Conservation (phyloP, 768 basidiomycete genomes). For the Boletus rubroflammeus region DNA sequence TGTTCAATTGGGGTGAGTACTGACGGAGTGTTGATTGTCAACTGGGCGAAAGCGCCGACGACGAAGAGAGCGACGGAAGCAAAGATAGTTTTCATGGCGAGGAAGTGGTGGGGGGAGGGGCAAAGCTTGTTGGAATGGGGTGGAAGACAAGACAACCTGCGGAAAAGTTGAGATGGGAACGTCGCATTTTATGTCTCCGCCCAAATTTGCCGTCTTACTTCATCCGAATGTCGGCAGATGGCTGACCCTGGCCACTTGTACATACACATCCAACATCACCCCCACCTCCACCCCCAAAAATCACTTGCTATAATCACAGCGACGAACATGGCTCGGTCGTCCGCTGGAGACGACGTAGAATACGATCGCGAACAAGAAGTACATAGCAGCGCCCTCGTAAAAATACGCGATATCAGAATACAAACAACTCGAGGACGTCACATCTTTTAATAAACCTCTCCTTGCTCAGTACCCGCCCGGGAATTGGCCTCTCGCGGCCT, state of each 20-base stretch:
- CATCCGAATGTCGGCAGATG: conserved; percentile 1
- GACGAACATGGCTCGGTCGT: neutral
- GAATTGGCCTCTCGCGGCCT: neutral
- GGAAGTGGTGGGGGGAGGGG: conserved; percentile 12
- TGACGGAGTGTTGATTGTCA: conserved; percentile 71
- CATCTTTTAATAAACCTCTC: conserved; percentile 2
- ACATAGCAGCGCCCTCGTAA: conserved; percentile 1
- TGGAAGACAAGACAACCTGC: conserved; percentile 10
- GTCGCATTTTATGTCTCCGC: conserved; percentile 33
- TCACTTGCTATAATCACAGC: conserved; percentile 15
- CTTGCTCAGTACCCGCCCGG: neutral
- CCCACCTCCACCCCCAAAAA: neutral
- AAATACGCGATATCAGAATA: conserved; percentile 7
- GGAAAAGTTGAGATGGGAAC: conserved; percentile 17
- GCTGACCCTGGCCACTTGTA: neutral
- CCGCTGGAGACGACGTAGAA: neutral
- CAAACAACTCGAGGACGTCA: neutral
- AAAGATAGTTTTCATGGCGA: conserved; percentile 46
- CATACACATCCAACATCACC: no score
- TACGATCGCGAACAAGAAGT: neutral
- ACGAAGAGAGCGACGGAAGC: conserved; percentile 41
- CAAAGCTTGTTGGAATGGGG: neutral
- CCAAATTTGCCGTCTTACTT: conserved; percentile 18
- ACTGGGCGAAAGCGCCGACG: conserved; percentile 44
- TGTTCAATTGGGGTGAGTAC: conserved; percentile 27